Conservation (phyloP, 2,329 filamentous ascomycete species). For the Clonostachys rosea region DNA sequence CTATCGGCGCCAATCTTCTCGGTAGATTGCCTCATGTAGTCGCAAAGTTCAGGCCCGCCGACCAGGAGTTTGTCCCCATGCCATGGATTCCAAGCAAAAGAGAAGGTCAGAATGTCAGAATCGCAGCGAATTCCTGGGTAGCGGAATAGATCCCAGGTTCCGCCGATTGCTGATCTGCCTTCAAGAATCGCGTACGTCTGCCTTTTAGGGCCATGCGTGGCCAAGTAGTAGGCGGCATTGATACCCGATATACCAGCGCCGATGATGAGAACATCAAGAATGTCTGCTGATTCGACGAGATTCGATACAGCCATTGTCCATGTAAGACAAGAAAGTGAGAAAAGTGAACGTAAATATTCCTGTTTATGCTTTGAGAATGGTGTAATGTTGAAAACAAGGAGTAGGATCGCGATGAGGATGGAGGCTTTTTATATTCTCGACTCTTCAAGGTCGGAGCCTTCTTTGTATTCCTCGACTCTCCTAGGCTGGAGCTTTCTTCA, state of each 20-base stretch:
- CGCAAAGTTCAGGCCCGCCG: conserved; percentile 38
- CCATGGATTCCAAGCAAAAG: conserved; percentile 69
- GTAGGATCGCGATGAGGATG: background rate
- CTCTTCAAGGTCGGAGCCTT: too few relatives aligned
- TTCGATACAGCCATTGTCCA: background rate
- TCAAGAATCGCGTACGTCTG: conserved; percentile 60
- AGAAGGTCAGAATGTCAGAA: conserved; percentile 52
- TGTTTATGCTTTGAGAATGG: background rate
- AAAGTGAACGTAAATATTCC: background rate
- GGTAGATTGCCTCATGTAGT: conserved; percentile 45
- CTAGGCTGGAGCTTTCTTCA: too few relatives aligned
- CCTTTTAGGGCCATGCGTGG: conserved; percentile 44
- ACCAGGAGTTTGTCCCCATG: conserved; percentile 44
- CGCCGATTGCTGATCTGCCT: conserved; percentile 56
- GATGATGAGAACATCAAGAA: conserved; percentile 53
- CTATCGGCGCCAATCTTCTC: conserved; percentile 41
- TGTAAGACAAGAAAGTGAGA: background rate
- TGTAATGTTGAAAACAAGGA: background rate
- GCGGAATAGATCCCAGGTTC: conserved; percentile 71
- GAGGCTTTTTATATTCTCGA: too few relatives aligned
- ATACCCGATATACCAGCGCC: conserved; percentile 69
- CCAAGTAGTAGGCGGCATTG: conserved; percentile 63
- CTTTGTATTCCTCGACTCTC: too few relatives aligned
- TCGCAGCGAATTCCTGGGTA: conserved; percentile 68
- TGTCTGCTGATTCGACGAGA: background rate